Base-by-base conservation (phyloP, 2,329 filamentous ascomycete species). In the Ophiostoma fasciatum region DNA sequence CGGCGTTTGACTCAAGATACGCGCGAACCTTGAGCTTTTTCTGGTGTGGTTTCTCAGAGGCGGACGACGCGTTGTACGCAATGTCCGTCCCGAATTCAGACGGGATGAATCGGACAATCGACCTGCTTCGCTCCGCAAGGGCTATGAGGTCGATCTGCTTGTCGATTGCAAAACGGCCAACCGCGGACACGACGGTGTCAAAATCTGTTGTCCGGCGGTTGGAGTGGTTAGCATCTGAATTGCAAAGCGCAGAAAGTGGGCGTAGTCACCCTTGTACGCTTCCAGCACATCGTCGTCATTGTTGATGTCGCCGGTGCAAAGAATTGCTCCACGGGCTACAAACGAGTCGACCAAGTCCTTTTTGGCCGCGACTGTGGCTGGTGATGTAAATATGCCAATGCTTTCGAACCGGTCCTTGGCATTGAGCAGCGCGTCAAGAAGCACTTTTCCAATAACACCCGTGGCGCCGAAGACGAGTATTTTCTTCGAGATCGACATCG, bases 301-400 rank as follows among this genome's bases (percentile, higher is more conserved):
- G 28, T 37, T 28, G 17, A 43, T n/a, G 14, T 36, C 33, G 20
- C 41, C 41, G 3, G 23, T 37, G 8, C 27, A 27, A 15, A 43
- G 26, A 5, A 37, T 31, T 6, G 31, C 36, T 2, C 41, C 41
- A 2, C 36, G 33, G 8, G 22, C 26, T 14, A 13, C 10, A 17
- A 33, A 39, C 4, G 23, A 27, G 2, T 19, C 33, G 6, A 43
- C 12, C n/a, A 43, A 26, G 7, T 32, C 38, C 20, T 34, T 34
- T 15, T 43, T 43, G 31, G 23, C 20, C 15, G 11, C 28, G 8
- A 30, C 36, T 0, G 41, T 41, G 5, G 34, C 38, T 19, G 27
- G 19, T 12, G 41, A 43, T 12, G 74, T 78, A 51, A 70, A 73
- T 33, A 78, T 60, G 22, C 48, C 47, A 33, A 66, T 47, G 17